Base-by-base conservation (phyloP, 129 eudicot genomes). In the Flaveria brownii region DNA sequence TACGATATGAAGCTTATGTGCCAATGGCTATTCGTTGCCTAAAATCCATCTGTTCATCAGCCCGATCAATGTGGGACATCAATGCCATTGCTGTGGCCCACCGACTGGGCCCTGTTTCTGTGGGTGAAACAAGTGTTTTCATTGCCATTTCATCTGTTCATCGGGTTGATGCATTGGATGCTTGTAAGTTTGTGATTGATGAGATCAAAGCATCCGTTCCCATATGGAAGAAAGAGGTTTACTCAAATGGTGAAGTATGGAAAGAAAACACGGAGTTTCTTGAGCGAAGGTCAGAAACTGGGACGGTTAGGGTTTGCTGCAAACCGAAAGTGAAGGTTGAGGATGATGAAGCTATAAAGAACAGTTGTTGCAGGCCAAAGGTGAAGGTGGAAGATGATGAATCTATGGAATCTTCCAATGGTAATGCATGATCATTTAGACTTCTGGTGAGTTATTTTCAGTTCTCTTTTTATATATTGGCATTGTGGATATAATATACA, bases 151-250 rank as follows among this genome's bases (percentile, higher is more conserved):
- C 98, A 0, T 77, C 98, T 12, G 92, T 93, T 62, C 98, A 93
- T 74, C 88, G 97, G 22, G 95, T 73, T 11, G 97, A 88, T 78
- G 90, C 90, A 8, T 74, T 92, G 84, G 96, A 88, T 70, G 98
- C 98, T 56, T 90, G 98, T 52, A 92, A 90, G 79, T 92, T 84
- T 65, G 72, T 90, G 77, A 92, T 92, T 15, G 98, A 92, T 86
- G 98, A 92, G 83, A 49, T 92, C 9, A 92, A 92, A 85, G 98
- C 98, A 25, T 83, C 92, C 0, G 98, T 92, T 64, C 98, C 96
- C 1, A 92, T 92, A 30, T 92, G 98, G 98, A 92, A 92, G 82
- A 92, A 92, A 83, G 98, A 92, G 87, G 98, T 92, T 62, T 92
- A 90, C 75, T 70, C 92, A 3, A 90, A 92, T 74, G 98, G 98